phyloP scores from a whole-genome alignment of 352 stramenopile species.

The Phytophthora melonis region DNA sequence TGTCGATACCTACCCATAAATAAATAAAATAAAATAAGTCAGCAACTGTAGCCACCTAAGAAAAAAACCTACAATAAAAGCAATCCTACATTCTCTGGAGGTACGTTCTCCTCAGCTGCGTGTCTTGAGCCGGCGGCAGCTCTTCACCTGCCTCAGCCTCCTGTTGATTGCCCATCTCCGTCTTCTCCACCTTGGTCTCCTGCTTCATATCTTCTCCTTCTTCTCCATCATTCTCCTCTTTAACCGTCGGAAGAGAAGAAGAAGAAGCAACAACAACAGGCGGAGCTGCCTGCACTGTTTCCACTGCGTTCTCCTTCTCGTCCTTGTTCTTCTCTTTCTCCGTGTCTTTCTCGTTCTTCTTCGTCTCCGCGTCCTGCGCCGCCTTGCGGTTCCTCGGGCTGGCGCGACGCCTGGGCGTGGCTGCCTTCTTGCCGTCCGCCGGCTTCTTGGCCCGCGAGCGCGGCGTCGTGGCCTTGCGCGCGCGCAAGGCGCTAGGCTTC shows the following conservation, averaged over 20 bases:
- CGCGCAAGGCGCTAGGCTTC: constrained; percentile 18
- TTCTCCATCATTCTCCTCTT: constrained; percentile 4
- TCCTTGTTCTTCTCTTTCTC: neutral
- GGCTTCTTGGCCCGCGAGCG: constrained; percentile 27
- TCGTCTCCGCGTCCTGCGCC: constrained; percentile 14
- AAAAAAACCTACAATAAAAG: too few relatives aligned
- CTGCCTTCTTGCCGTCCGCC: constrained; percentile 28
- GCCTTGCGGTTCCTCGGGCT: constrained; percentile 33
- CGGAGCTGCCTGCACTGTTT: neutral
- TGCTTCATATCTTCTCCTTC: neutral
- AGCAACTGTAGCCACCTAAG: neutral
- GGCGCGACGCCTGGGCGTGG: constrained; percentile 38
- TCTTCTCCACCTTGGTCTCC: constrained; percentile 6
- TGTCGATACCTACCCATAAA: constrained; percentile 62
- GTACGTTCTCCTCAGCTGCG: constrained; percentile 35
- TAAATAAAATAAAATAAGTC: constrained; percentile 7
- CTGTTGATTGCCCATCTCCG: neutral
- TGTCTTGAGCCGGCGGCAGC: constrained; percentile 28
- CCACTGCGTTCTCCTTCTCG: neutral
- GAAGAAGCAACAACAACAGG: too few relatives aligned
- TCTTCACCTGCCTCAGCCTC: constrained; percentile 7
- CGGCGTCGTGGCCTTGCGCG: constrained; percentile 29
- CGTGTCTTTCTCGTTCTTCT: constrained; percentile 20
- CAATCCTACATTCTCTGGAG: constrained; percentile 43
- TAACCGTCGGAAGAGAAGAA: too few relatives aligned